Evolutionary conservation across 2,329 filamentous ascomycete genomes (phyloP).

Genomic region (Sclerotinia borealis): DNA sequence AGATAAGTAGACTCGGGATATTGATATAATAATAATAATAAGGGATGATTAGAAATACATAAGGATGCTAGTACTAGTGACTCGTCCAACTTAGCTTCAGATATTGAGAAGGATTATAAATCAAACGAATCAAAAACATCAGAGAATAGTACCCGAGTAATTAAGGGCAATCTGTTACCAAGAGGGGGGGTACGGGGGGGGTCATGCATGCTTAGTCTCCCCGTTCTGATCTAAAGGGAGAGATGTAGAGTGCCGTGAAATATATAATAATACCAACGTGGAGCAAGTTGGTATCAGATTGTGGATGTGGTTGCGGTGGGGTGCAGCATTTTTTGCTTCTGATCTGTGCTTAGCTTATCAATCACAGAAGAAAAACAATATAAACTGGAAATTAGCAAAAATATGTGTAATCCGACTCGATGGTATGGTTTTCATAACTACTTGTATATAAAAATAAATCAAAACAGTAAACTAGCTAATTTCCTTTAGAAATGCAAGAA

Average conservation of each 20-base stretch:
- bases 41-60: background rate
- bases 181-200: background rate
- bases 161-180: background rate
- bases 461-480: background rate
- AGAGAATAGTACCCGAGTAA: background rate
- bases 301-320: background rate
- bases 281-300: background rate
- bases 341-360: conserved; percentile 4
- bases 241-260: background rate
- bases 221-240: background rate
- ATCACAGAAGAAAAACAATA: conserved; percentile 1
- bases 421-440: background rate
- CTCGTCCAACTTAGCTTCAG: background rate
- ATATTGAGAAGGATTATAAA: background rate
- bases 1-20: background rate
- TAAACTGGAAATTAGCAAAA: background rate
- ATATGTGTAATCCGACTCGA: background rate
- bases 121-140: background rate
- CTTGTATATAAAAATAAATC: background rate
- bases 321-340: background rate
- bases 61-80: background rate
- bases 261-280: background rate
- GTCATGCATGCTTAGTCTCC: background rate
- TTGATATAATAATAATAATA: too few species aligned
- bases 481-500: background rate